These are phyloP conservation scores for Chytridium lagenaria DNA, from an alignment of 371 early-diverging fungal species.

Conservation along the genomic window DNA sequence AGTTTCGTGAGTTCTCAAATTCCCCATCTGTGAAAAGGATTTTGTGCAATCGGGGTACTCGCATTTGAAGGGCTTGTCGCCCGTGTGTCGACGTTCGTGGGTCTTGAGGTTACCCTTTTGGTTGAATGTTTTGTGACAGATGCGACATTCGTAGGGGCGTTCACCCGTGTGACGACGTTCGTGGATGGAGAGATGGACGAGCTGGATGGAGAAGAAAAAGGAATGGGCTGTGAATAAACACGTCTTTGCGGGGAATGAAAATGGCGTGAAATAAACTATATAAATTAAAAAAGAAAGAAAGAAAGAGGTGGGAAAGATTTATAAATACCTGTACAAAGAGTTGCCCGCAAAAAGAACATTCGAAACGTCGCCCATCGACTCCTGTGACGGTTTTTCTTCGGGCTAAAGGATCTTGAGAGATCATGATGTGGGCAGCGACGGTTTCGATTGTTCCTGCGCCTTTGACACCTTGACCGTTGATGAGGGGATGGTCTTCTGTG, in stretches of 20 bases:
- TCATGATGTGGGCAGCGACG: background rate
- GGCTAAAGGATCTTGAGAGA: background rate
- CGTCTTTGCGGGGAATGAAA: too few species aligned
- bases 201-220: slow-evolving; percentile 41
- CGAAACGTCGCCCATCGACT: slow-evolving; percentile 28
- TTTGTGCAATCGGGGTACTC: slow-evolving; percentile 66
- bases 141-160: slow-evolving; percentile 46
- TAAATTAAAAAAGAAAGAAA: slow-evolving; percentile 3
- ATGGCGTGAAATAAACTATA: background rate
- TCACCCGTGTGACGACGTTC: slow-evolving; percentile 49
- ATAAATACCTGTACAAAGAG: slow-evolving; percentile 30
- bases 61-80: slow-evolving; percentile 73
- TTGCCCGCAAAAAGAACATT: slow-evolving; percentile 24
- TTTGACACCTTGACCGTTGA: too few species aligned
- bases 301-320: background rate
- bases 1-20: slow-evolving; percentile 65
- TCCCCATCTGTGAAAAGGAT: slow-evolving; percentile 82
- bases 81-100: slow-evolving; percentile 77
- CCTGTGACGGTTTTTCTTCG: background rate
- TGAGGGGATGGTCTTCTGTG: too few species aligned
- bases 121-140: slow-evolving; percentile 77
- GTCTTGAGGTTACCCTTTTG: slow-evolving; percentile 73
- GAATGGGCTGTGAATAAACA: background rate
- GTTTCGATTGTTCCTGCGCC: too few species aligned
- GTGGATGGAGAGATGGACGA: slow-evolving; percentile 67